phyloP scores from a whole-genome alignment of 306 rosid species.

The Prosopis cineraria region DNA sequence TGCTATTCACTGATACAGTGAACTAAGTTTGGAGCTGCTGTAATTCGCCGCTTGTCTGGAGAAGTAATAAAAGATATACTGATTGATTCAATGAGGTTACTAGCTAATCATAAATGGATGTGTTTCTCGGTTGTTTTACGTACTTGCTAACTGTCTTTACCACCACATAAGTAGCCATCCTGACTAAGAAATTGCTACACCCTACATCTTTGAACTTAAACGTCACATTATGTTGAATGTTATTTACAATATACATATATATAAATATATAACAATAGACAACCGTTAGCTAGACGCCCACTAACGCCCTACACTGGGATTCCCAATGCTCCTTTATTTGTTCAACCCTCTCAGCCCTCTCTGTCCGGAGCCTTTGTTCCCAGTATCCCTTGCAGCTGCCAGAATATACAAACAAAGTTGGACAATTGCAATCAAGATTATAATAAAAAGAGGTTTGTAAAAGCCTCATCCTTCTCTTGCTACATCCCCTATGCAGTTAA shows the following conservation, averaged over 20 bases:
- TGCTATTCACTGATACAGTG: too few relatives aligned
- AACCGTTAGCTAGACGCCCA: constrained; percentile 48
- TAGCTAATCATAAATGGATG: too few relatives aligned
- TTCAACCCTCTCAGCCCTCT: constrained; percentile 73
- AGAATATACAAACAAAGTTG: background rate
- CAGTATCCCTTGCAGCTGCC: constrained; percentile 77
- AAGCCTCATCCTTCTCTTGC: constrained; percentile 19
- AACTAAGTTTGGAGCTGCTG: too few relatives aligned
- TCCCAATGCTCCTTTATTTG: constrained; percentile 90
- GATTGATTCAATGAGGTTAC: too few relatives aligned
- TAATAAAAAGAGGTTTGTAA: background rate
- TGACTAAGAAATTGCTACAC: background rate
- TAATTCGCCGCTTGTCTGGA: too few relatives aligned
- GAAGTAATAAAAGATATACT: too few relatives aligned
- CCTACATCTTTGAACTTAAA: background rate
- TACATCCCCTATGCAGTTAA: background rate
- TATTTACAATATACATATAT: background rate
- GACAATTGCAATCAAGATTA: constrained; percentile 3
- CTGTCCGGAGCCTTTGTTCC: constrained; percentile 66
- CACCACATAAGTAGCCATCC: background rate
- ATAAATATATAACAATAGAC: background rate
- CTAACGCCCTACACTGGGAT: constrained; percentile 53
- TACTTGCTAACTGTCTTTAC: background rate
- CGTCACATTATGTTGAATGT: background rate
- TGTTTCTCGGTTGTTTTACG: too few relatives aligned